Evolutionary conservation across 2,329 filamentous ascomycete species (phyloP).

Genomic region (Thielaviopsis musarum): DNA sequence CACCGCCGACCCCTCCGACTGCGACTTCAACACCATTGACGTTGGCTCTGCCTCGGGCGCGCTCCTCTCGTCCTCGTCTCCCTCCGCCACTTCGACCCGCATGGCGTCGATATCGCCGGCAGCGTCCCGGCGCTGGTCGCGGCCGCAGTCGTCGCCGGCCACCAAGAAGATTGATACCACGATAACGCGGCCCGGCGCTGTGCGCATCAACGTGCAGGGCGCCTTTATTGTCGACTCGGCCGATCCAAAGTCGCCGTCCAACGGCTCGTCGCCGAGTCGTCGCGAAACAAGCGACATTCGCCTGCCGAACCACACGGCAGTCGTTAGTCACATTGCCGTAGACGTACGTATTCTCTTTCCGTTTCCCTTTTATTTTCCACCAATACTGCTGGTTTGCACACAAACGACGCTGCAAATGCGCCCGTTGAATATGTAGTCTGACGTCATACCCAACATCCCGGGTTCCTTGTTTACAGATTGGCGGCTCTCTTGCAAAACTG

Average conservation of each 20-base stretch:
- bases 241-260: constrained; percentile 38
- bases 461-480: constrained; percentile 44
- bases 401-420: not conserved
- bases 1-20: not conserved
- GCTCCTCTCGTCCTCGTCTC: not conserved
- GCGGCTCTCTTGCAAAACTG: constrained; percentile 85
- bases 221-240: constrained; percentile 83
- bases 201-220: constrained; percentile 91
- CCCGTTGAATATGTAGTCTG: constrained; percentile 10
- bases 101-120: not conserved
- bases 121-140: constrained; percentile 5
- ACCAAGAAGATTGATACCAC: constrained; percentile 43
- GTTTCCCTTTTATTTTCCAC: not conserved
- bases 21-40: no score
- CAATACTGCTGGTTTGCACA: not conserved
- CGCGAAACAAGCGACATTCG: constrained; percentile 81
- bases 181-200: constrained; percentile 48
- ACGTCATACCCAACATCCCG: constrained; percentile 4
- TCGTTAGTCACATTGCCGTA: constrained; percentile 92
- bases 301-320: constrained; percentile 85
- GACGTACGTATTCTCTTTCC: constrained; percentile 47
- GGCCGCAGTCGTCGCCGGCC: constrained; percentile 13
- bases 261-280: constrained; percentile 25
- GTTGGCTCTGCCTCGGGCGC: not conserved
- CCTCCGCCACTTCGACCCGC: not conserved